Percentiles rank a stretch among this genome's conserved stretches.
Evolutionary conservation across 2,329 filamentous ascomycete species (phyloP).

Genomic region (Fusarium sp.): DNA sequence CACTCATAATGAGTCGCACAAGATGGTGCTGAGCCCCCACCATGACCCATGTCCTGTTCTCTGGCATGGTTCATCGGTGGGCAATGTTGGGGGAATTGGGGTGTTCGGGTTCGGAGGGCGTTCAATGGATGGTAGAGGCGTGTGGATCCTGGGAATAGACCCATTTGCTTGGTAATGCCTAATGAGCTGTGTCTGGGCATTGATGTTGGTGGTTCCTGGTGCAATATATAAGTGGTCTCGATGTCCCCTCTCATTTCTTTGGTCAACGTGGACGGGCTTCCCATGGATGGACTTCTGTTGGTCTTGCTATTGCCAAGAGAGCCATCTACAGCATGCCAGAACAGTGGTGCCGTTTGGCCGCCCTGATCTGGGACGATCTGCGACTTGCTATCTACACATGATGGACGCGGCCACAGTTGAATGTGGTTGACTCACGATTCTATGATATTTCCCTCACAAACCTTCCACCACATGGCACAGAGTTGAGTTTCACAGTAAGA

Average conservation of each 20-base stretch:
- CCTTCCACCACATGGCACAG: background rate
- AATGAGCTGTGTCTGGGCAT: constrained; percentile 5
- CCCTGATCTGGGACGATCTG: background rate
- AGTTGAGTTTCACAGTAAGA: background rate
- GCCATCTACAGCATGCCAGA: background rate
- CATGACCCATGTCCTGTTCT: constrained; percentile 15
- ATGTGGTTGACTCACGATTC: background rate
- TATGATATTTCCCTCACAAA: background rate
- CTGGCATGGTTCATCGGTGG: constrained; percentile 30
- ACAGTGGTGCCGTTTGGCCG: background rate
- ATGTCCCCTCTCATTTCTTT: constrained; percentile 7
- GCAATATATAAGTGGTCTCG: constrained; percentile 29
- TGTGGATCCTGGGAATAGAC: constrained; percentile 22
- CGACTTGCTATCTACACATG: background rate
- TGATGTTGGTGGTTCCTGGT: background rate
- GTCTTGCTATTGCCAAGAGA: constrained; percentile 1
- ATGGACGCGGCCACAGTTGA: background rate
- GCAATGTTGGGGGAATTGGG: constrained; percentile 15
- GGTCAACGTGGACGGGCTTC: background rate
- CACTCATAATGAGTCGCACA: constrained; percentile 25
- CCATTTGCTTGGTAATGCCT: constrained; percentile 20
- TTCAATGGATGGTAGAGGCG: constrained; percentile 7
- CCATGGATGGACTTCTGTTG: background rate
- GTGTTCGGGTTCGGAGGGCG: constrained; percentile 20
- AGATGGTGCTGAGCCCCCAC: constrained; percentile 25